phyloP scores from a whole-genome alignment of 1,284 basidiomycete species.

The Phenoliferia sp. region DNA sequence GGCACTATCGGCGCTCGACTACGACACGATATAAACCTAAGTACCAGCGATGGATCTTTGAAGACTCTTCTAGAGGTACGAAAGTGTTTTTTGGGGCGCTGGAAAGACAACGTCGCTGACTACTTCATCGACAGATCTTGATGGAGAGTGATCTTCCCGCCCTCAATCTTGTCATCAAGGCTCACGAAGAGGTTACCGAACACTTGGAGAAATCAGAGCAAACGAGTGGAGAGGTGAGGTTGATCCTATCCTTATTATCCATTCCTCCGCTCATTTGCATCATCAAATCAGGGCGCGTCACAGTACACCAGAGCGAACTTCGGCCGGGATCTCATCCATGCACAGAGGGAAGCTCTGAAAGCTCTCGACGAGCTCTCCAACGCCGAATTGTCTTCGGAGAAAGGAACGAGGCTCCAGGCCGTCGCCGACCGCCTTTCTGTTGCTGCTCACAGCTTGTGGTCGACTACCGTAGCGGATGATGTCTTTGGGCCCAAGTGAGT shows the following conservation, averaged over 20 bases:
- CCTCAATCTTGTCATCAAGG: conserved; percentile 55
- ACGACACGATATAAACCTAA: conserved; percentile 44
- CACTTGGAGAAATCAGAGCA: conserved; percentile 14
- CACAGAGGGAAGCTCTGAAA: conserved; percentile 40
- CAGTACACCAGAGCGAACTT: conserved; percentile 66
- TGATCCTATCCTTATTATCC: background rate
- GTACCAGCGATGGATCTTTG: conserved; percentile 31
- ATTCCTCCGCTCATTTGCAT: background rate
- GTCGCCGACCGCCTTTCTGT: conserved; percentile 3
- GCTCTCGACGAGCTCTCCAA: background rate
- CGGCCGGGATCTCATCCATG: conserved; percentile 65
- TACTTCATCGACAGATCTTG: conserved; percentile 52
- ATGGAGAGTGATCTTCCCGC: conserved; percentile 51
- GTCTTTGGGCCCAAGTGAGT: conserved; percentile 30
- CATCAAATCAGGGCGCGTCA: conserved; percentile 55
- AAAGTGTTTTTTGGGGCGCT: conserved; percentile 13
- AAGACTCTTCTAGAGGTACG: conserved; percentile 71
- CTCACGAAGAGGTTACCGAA: conserved; percentile 56
- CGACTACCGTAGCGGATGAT: conserved; percentile 10
- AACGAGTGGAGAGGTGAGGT: conserved; percentile 3
- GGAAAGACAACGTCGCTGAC: background rate
- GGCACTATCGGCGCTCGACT: conserved; percentile 84
- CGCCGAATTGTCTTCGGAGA: background rate
- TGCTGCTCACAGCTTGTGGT: background rate
- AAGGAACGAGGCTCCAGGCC: background rate